Evolutionary conservation across 345 rosid species (phyloP).

Genomic region (Mallotus nudiflorus): DNA sequence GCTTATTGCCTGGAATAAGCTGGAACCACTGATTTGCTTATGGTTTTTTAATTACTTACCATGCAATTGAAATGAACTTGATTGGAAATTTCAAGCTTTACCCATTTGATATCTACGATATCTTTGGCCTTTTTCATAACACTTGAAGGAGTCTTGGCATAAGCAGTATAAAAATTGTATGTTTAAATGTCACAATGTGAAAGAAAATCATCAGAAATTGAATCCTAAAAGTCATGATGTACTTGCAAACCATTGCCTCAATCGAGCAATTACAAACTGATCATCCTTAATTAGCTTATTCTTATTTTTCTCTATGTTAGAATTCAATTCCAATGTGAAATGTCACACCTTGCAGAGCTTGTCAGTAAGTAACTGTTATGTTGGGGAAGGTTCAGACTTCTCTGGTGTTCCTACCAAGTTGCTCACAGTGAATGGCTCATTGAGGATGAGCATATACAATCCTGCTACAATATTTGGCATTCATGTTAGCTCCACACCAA

Average conservation of each 20-base stretch:
- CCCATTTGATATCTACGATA: not conserved
- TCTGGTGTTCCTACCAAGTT: slow-evolving; percentile 72
- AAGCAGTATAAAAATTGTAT: too few relatives aligned
- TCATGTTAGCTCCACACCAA: slow-evolving; percentile 63
- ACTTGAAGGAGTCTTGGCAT: too few relatives aligned
- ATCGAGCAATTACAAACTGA: too few relatives aligned
- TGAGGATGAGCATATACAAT: slow-evolving; percentile 63
- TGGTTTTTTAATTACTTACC: not conserved
- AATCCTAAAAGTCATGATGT: too few relatives aligned
- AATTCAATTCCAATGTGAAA: slow-evolving; percentile 7
- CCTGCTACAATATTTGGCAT: slow-evolving; percentile 78
- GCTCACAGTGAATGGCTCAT: slow-evolving; percentile 62
- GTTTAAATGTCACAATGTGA: too few relatives aligned
- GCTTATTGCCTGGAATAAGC: not conserved
- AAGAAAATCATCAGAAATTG: too few relatives aligned
- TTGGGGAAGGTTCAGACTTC: slow-evolving; percentile 72
- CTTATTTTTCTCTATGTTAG: not conserved
- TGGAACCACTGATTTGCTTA: not conserved
- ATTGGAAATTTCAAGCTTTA: not conserved
- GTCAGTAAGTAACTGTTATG: slow-evolving; percentile 50
- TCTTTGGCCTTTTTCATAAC: not conserved
- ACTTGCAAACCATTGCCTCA: too few relatives aligned
- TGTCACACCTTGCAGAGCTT: slow-evolving; percentile 55
- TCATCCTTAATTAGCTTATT: not conserved
- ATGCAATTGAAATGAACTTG: not conserved